Evolutionary conservation across 345 rosid genomes (phyloP), one percentile per base, ranked within the genome.

Genomic region (Cardiospermum halicacabum): DNA sequence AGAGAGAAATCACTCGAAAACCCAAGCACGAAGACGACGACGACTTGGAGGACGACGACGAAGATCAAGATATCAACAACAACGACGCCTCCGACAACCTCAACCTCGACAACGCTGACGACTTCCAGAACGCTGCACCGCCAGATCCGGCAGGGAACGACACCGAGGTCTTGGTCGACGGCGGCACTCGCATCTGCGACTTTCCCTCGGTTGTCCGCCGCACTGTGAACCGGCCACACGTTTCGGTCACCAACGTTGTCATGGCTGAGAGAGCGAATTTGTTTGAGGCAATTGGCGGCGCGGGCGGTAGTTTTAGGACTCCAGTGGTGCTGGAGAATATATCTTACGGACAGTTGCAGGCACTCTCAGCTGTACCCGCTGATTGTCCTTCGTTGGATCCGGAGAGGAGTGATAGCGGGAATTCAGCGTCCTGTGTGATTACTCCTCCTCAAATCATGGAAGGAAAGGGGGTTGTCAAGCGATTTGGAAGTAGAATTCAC

Each of bases 381-480:
- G 97, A 86, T 72, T 47, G 82, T 34, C 53, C 77, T 1, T 69
- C 62, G 21, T 16, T 71, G 70, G 91, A 83, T 69, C 82, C 69
- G 60, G 91, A 84, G 75, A 79, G 81, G 71, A 76, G 50, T 62
- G 89, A 81, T 56, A 79, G 82, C 22, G 73, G 78, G 30, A 74
- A 72, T 68, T 53, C 83, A 2, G 80, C 73, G 37, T 62, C 63
- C n/a, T 86, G 68, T 58, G 95, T 87, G 60, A 79, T 86, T 63
- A 71, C 83, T 32, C 93, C 97, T 13, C 97, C 96, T 2, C 78
- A 72, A 57, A 77, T 87, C 58, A 80, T 94, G 97, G 89, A 85
- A 70, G 97, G 99, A 32, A 75, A 76, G 71, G 99, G 99, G 3
- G 91, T 89, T 68, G 82, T 80, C 28, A 91, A 89, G 83, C 79